Evolutionary conservation across 805 yeast genomes (phyloP).

Genomic region (Barnettozyma wickerhamii): DNA sequence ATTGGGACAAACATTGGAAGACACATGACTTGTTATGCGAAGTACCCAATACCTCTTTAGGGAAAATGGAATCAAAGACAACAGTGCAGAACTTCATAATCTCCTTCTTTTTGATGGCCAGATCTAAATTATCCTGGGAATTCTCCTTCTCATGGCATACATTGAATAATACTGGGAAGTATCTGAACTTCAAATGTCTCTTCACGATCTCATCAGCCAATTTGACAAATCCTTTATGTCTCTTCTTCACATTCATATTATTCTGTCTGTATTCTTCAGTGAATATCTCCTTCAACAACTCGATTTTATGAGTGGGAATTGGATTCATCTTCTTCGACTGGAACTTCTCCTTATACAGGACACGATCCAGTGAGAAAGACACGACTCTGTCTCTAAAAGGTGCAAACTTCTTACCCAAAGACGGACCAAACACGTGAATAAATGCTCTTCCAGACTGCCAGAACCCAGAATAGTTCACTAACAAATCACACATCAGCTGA

Average conservation of each 20-base stretch:
- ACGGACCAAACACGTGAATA: conserved; percentile 19
- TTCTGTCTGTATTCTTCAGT: conserved; percentile 9
- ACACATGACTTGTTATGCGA: conserved; percentile 41
- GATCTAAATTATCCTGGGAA: conserved; percentile 27
- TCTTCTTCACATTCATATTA: conserved; percentile 19
- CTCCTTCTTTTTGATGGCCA: conserved; percentile 27
- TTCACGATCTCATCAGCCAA: conserved; percentile 18
- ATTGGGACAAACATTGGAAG: conserved; percentile 30
- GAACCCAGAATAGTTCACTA: conserved; percentile 14
- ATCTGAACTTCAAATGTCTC: conserved; percentile 33
- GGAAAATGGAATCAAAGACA: conserved; percentile 45
- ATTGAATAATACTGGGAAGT: conserved; percentile 33
- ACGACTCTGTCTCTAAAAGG: not conserved
- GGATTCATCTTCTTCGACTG: conserved; percentile 9
- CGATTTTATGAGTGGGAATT: conserved; percentile 3
- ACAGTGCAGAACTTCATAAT: conserved; percentile 42
- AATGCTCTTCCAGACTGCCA: conserved; percentile 1
- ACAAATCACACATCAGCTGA: conserved; percentile 8
- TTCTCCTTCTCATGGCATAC: conserved; percentile 26
- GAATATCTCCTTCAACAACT: conserved; percentile 10
- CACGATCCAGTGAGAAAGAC: conserved; percentile 9
- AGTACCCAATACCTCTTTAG: conserved; percentile 50
- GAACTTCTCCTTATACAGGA: conserved; percentile 12
- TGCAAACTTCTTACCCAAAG: conserved; percentile 1
- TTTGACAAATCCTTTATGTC: conserved; percentile 18